Evolutionary conservation across 495 filamentous ascomycete genomes (phyloP), one percentile per base, ranked within the genome.

Genomic region (Xylaria intraflava): DNA sequence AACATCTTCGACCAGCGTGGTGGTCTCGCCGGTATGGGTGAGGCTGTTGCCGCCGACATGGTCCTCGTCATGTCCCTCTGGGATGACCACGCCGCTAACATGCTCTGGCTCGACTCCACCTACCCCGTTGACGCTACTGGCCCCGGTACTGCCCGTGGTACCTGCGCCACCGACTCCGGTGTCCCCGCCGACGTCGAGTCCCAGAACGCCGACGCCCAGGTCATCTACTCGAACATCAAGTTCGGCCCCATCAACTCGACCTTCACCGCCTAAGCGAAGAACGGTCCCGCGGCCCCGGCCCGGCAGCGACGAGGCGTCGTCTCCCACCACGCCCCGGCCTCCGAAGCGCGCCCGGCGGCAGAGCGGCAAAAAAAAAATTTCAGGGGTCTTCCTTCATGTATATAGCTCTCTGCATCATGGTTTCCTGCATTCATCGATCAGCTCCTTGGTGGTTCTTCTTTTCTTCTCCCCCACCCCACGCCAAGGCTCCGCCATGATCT

Each of bases 101-200:
- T 90, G 87, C 75, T 86, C 57, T 91, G 88, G 88, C 80, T 91
- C 53, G 88, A 90, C 73, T 81, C 81, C 12, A 76, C 72, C 65
- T 85, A 80, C 73, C 84, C 87, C 2, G 68, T 75, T 22, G 74
- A 75, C 30, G 45, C 72, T 5, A 64, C 71, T 49, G 62, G 57
- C 8, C 83, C 83, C 19, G 88, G 88, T 67, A 76, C 80, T 46
- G 72, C 74, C 56, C 86, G 88, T 62, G 88, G 87, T 51, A 74
- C 76, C 48, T 93, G 87, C 69, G 52, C 75, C 39, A 77, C 73
- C 50, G 67, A 67, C 64, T 81, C 79, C 17, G 85, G 84, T 48
- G 70, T 69, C 16, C 83, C 84, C 17, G 46, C 58, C 14, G 77
- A 77, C 17, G 72, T 88, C 46, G 81, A 85, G 71, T 47, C 70